Percentiles rank a stretch among this genome's conserved stretches.
Evolutionary conservation across 495 filamentous ascomycete genomes (phyloP).

Genomic region (Penicillium paradoxum): DNA sequence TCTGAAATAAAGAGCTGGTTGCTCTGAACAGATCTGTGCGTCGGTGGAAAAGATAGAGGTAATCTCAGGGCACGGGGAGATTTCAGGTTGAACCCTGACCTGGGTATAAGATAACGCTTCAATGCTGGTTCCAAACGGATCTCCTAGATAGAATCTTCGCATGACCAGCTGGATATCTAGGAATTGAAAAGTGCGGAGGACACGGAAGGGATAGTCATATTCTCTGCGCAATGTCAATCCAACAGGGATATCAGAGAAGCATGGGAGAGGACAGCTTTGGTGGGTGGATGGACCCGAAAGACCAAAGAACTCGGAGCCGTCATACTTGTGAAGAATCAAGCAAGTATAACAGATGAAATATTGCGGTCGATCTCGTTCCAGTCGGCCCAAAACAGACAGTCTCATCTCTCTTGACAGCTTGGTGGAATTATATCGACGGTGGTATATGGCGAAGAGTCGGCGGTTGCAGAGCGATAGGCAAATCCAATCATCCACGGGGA

Average conservation of each 20-base stretch:
- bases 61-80: background rate
- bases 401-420: background rate
- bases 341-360: background rate
- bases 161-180: background rate
- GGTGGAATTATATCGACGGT: background rate
- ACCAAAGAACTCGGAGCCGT: background rate
- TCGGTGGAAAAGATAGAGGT: conserved; percentile 7
- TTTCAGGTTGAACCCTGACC: background rate
- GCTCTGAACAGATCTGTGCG: background rate
- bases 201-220: background rate
- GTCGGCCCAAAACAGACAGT: background rate
- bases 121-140: background rate
- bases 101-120: conserved; percentile 1
- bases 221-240: background rate
- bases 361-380: conserved; percentile 1
- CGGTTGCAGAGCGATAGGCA: conserved; percentile 5
- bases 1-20: conserved; percentile 1
- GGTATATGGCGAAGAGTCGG: background rate
- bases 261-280: background rate
- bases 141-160: background rate
- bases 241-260: background rate
- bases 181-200: background rate
- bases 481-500: background rate
- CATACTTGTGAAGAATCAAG: background rate
- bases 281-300: background rate